Conservation (phyloP, 2,329 filamentous ascomycete species). For the Huntiella abstrusa region DNA sequence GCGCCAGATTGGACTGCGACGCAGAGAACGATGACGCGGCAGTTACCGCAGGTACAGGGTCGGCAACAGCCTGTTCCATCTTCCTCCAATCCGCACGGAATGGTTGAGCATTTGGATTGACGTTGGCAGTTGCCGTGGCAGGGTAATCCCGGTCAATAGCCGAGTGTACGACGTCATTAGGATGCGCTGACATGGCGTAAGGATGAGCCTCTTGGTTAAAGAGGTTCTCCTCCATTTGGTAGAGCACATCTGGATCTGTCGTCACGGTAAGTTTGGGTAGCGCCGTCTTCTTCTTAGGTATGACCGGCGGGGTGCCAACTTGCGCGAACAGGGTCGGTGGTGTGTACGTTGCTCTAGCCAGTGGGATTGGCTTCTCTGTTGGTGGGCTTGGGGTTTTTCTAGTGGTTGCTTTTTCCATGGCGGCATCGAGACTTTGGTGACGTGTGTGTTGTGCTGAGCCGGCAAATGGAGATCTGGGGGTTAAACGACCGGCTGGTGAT, state of each 20-base stretch:
- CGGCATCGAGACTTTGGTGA: constrained; percentile 7
- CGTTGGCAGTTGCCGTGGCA: neutral
- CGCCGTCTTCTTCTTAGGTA: neutral
- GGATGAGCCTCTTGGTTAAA: constrained; percentile 3
- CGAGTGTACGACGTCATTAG: neutral
- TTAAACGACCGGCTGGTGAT: neutral
- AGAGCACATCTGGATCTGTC: constrained; percentile 9
- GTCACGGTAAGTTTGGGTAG: constrained; percentile 9
- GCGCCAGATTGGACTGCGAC: neutral
- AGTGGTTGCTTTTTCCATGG: neutral
- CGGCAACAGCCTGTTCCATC: neutral
- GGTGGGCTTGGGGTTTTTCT: neutral
- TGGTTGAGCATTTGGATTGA: neutral
- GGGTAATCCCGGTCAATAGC: constrained; percentile 1
- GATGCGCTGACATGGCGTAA: constrained; percentile 5
- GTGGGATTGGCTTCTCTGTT: neutral
- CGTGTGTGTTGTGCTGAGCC: constrained; percentile 1
- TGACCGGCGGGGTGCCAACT: neutral
- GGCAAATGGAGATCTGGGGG: neutral
- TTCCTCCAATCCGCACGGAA: constrained; percentile 4
- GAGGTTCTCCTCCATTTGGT: constrained; percentile 8
- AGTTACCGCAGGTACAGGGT: constrained; percentile 1
- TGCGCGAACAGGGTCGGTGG: neutral
- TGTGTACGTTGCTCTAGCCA: neutral
- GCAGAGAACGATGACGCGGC: neutral